A percentile compares a stretch with the other conserved stretches of the same genome.
Conservation (phyloP, 148 eudicot species). For the Fagopyrum tataricum region DNA sequence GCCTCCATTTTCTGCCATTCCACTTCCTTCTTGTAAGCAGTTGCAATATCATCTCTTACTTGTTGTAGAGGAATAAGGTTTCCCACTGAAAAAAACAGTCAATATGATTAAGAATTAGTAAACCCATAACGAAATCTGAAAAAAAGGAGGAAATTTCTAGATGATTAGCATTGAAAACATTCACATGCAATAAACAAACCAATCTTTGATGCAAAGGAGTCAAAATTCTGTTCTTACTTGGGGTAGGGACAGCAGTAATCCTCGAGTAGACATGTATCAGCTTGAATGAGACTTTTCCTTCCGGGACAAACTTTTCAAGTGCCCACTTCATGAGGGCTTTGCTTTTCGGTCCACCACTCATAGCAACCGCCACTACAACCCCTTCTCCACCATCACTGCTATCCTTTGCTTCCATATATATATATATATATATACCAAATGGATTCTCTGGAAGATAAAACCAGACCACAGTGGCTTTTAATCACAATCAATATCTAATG, state of each 20-base stretch:
- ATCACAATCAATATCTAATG: background rate
- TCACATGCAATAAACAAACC: background rate
- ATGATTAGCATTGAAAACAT: background rate
- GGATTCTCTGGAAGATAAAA: background rate
- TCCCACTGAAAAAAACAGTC: slow-evolving; percentile 48
- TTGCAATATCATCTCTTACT: slow-evolving; percentile 70
- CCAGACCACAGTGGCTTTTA: background rate
- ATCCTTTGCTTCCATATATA: slow-evolving; percentile 25
- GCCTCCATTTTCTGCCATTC: slow-evolving; percentile 66
- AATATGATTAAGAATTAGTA: background rate
- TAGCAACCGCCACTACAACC: slow-evolving; percentile 46
- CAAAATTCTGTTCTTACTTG: slow-evolving; percentile 43
- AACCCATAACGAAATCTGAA: background rate
- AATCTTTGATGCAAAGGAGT: background rate
- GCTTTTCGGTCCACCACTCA: slow-evolving; percentile 57
- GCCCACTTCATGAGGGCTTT: slow-evolving; percentile 67
- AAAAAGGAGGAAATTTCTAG: background rate
- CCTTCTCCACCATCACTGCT: slow-evolving; percentile 22
- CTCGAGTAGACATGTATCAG: slow-evolving; percentile 60
- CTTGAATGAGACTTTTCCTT: slow-evolving; percentile 54
- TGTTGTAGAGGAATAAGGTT: slow-evolving; percentile 59
- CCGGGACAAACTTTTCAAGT: slow-evolving; percentile 56
- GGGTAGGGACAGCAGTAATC: slow-evolving; percentile 70
- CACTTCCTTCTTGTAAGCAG: slow-evolving; percentile 60
- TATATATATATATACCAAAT: background rate